Evolutionary conservation across 2,329 filamentous ascomycete species (phyloP), one percentile per base, ranked within the genome.

Genomic region (Alternaria incomplexa): DNA sequence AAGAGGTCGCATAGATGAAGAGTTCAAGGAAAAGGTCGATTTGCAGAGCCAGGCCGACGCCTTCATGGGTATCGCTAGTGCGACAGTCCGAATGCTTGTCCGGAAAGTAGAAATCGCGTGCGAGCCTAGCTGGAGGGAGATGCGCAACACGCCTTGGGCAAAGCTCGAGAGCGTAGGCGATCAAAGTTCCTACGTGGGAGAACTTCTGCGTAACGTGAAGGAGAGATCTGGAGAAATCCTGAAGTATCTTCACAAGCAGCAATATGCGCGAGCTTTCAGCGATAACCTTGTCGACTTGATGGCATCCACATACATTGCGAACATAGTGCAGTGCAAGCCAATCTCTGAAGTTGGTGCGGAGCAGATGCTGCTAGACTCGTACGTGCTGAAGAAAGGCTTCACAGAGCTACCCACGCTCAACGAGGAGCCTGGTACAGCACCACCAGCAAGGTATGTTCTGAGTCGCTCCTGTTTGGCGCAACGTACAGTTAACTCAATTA

Each of bases 361-460:
- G 80, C 96, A 97, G 88, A 97, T 99, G 93, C 86, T 98, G 20
- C 88, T 99, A 5, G 96, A 99, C 81, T 94, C 95, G 67, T 98
- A 98, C 75, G 92, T 92, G 9, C 84, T 97, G 22, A 94, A 93
- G 61, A 93, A 95, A 74, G 88, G 89, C 1, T 89, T 96, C 63
- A 88, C 89, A 54, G 89, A 88, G 58, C 84, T 97, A 6, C 84
- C 93, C 64, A 89, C 86, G 20, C 84, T 85, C 73, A 88, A 83
- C 28, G 76, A 85, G 20, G 85, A 88, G 45, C 76, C 87, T 11
- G 85, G 73, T 77, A 89, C 84, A 82, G 89, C 87, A 82, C 86
- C 81, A 8, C 85, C 86, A 20, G 80, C 85, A 51, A 82, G 77
- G 80, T 82, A 78, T 63, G 73, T 70, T 17, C 23, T 13, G 25